These are phyloP conservation scores for Aquilaria malaccensis DNA, from an alignment of 345 rosid species.

Conservation along the genomic window DNA sequence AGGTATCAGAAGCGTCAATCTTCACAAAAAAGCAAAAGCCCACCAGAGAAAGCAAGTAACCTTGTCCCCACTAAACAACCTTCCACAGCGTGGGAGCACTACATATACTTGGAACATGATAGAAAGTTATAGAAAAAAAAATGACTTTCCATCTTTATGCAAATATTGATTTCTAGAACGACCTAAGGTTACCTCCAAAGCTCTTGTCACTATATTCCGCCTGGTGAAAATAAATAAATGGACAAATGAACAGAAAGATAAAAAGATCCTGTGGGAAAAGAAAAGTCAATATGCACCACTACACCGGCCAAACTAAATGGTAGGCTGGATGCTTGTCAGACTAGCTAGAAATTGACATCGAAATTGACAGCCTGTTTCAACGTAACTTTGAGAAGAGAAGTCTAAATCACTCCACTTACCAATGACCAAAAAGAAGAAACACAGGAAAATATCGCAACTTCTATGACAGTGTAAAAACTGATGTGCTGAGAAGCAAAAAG, in stretches of 20 bases:
- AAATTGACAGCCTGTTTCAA: background rate
- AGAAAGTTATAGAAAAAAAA: background rate
- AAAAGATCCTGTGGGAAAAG: constrained; percentile 11
- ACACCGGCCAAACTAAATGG: constrained; percentile 22
- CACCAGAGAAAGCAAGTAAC: background rate
- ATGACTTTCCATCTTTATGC: background rate
- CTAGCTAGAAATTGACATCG: constrained; percentile 6
- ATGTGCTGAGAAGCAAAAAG: no score
- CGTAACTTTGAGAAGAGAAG: no score
- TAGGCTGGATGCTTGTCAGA: constrained; percentile 4
- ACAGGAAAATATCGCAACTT: no score
- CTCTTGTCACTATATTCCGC: constrained; percentile 16
- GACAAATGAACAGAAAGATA: background rate
- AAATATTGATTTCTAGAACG: constrained; percentile 5
- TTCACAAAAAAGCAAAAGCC: background rate
- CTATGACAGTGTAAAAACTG: no score
- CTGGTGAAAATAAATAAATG: background rate
- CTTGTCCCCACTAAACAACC: background rate
- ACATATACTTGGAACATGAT: no score
- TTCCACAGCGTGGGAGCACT: no score
- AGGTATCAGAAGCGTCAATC: constrained; percentile 6
- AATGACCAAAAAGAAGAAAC: no score
- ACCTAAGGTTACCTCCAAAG: constrained; percentile 6
- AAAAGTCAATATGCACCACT: constrained; percentile 10
- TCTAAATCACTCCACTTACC: no score